These are phyloP conservation scores for Phytophthora kernoviae DNA, from an alignment of 352 stramenopile species.

Conservation along the genomic window DNA sequence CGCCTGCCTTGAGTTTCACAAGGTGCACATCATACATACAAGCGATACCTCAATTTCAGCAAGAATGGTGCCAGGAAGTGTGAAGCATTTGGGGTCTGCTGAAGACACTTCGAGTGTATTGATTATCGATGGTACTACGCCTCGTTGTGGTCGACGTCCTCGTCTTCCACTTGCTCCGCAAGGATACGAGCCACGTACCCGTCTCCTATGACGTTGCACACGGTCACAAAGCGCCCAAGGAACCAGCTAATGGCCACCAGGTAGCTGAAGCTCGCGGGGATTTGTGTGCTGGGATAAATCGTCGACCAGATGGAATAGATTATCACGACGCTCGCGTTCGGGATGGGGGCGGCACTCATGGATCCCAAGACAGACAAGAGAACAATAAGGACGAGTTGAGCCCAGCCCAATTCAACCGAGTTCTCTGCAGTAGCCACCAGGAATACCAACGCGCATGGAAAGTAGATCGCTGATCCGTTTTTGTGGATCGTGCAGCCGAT, in stretches of 20 bases:
- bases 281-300: constrained; percentile 57
- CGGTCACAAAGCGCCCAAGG: constrained; percentile 70
- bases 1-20: too few relatives aligned
- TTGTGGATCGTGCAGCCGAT: constrained; percentile 77
- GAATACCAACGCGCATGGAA: constrained; percentile 70
- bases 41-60: too few relatives aligned
- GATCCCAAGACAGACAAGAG: constrained; percentile 68
- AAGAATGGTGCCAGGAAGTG: too few relatives aligned
- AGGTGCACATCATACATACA: too few relatives aligned
- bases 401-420: constrained; percentile 44
- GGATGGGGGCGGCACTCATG: constrained; percentile 65
- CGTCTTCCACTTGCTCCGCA: constrained; percentile 74
- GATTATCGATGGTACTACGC: constrained; percentile 9
- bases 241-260: constrained; percentile 78
- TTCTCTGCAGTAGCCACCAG: constrained; percentile 55
- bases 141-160: constrained; percentile 30
- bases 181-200: constrained; percentile 79
- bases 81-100: too few relatives aligned
- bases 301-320: constrained; percentile 79
- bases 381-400: constrained; percentile 60
- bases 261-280: constrained; percentile 72
- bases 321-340: constrained; percentile 73
- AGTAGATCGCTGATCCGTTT: constrained; percentile 81
- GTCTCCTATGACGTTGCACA: constrained; percentile 73
- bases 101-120: not conserved